Evolutionary conservation across 257 asterid species (phyloP), one percentile per base, ranked within the genome.

Genomic region (Mentha longifolia): DNA sequence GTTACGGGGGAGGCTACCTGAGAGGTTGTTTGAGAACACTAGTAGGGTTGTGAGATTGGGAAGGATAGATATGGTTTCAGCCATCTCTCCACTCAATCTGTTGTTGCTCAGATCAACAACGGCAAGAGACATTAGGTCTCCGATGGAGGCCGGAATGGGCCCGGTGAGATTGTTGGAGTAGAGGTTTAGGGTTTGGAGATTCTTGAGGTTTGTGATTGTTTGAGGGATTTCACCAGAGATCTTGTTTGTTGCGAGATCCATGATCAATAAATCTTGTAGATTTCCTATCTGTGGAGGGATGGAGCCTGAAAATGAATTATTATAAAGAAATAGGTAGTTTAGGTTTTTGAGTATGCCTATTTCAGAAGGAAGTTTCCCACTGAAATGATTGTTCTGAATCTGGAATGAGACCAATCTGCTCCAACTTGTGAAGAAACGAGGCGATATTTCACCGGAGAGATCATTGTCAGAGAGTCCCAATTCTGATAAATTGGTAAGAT

Each of bases 221-320:
- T 67, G 31, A 37, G 98, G 98, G 70, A 90, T 85, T 50, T 75
- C 12, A 55, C 97, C 92, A 0, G 89, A 83, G 67, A 90, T 76
- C 8, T 68, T 74, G 83, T 90, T 90, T 6, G 1, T 25, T 3
- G 92, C 82, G 7, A 88, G 79, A 42, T 88, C 92, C 35, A 90
- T 54, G 0, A 0, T 0, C 42, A 2, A 4, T 69, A 91, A 76
- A 22, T 72, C 65, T 43, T 19, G 62, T 52, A 88, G 75, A 75
- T 83, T 81, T 25, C 91, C 89, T 33, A 91, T 80, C 68, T 79
- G 80, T 25, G 39, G 67, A 6, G 95, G 95, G 67, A 91, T 87
- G 55, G 81, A 13, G 47, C 90, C 94, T 1, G 94, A 82, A 60
- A 91, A 85, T 17, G 80, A 41, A 72, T 90, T 88, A 0, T 70